A percentile compares a stretch with the other conserved stretches of the same genome.
phyloP scores from a whole-genome alignment of 352 stramenopile genomes.

The Phytophthora niederhauseri region DNA sequence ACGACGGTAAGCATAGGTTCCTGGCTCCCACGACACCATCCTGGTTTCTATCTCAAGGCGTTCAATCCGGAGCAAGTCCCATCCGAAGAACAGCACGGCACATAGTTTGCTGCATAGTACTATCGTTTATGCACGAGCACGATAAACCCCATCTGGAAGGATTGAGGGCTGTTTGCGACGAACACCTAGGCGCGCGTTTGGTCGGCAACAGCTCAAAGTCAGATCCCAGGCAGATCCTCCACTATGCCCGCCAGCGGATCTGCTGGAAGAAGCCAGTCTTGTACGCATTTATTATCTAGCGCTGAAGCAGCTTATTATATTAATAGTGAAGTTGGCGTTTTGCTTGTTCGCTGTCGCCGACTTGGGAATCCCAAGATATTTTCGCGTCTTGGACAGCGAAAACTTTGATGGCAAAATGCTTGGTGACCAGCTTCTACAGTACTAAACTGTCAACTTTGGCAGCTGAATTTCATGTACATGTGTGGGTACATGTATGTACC shows the following conservation, averaged over 20 bases:
- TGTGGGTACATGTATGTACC: no score
- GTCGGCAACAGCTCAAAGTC: slow-evolving; percentile 14
- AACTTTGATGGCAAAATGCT: no score
- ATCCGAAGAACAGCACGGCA: slow-evolving; percentile 21
- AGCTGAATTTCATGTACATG: no score
- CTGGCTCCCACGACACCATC: slow-evolving; percentile 17
- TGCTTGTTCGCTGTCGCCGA: no score
- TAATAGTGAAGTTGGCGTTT: no score
- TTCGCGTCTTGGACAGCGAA: no score
- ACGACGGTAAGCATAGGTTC: slow-evolving; percentile 1
- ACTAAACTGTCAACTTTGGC: no score
- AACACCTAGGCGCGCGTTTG: slow-evolving; percentile 13
- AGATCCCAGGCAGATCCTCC: slow-evolving; percentile 19
- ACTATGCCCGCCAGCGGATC: neutral
- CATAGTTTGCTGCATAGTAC: slow-evolving; percentile 27
- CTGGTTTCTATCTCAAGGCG: slow-evolving; percentile 23
- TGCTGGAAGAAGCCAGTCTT: slow-evolving; percentile 17
- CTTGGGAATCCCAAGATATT: neutral
- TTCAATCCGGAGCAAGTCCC: slow-evolving; percentile 33
- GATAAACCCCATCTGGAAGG: slow-evolving; percentile 26
- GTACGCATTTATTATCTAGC: neutral
- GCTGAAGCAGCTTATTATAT: no score
- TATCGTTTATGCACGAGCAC: slow-evolving; percentile 28
- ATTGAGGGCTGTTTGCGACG: slow-evolving; percentile 35
- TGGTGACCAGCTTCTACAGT: no score